phyloP scores from a whole-genome alignment of 208 protist genomes.

The Crithidia mellificae region DNA sequence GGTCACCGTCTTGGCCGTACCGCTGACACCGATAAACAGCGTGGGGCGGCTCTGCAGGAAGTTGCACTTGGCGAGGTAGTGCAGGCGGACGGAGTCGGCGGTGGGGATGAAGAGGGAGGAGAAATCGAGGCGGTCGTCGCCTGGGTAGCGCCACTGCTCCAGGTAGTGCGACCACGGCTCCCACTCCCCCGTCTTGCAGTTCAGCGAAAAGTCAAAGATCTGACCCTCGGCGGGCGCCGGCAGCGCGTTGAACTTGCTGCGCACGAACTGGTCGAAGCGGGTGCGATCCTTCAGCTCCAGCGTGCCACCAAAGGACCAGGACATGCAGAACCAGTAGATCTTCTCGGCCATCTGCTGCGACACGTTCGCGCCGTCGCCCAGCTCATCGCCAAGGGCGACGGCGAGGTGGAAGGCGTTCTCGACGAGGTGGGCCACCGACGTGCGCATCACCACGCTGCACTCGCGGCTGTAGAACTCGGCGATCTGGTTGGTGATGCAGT shows the following conservation, averaged over 20 bases:
- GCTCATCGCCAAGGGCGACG: slow-evolving; percentile 83
- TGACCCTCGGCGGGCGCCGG: slow-evolving; percentile 75
- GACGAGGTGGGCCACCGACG: slow-evolving; percentile 84
- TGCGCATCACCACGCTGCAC: slow-evolving; percentile 87
- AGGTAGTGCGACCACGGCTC: slow-evolving; percentile 84
- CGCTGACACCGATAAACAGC: slow-evolving; percentile 92
- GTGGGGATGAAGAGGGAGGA: slow-evolving; percentile 96
- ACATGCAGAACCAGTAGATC: slow-evolving; percentile 94
- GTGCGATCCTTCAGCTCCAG: slow-evolving; percentile 93
- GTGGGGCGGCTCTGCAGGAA: slow-evolving; percentile 83
- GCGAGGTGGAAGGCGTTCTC: slow-evolving; percentile 93
- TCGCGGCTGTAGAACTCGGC: slow-evolving; percentile 90
- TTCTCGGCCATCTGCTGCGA: slow-evolving; percentile 86
- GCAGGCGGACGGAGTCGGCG: slow-evolving; percentile 94
- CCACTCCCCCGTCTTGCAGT: slow-evolving; percentile 91
- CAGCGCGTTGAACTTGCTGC: slow-evolving; percentile 68
- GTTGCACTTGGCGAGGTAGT: slow-evolving; percentile 92
- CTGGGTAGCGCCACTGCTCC: slow-evolving; percentile 93
- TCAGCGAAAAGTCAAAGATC: slow-evolving; percentile 95
- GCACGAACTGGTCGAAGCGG: slow-evolving; percentile 93
- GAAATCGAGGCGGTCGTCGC: slow-evolving; percentile 93
- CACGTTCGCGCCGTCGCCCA: slow-evolving; percentile 76
- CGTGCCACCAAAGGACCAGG: slow-evolving; percentile 95
- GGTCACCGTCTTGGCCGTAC: slow-evolving; percentile 96
- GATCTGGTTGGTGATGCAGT: slow-evolving; percentile 64